These are phyloP conservation scores for Fraxinus nigra DNA, from an alignment of 305 asterid genomes.

Conservation along the genomic window DNA sequence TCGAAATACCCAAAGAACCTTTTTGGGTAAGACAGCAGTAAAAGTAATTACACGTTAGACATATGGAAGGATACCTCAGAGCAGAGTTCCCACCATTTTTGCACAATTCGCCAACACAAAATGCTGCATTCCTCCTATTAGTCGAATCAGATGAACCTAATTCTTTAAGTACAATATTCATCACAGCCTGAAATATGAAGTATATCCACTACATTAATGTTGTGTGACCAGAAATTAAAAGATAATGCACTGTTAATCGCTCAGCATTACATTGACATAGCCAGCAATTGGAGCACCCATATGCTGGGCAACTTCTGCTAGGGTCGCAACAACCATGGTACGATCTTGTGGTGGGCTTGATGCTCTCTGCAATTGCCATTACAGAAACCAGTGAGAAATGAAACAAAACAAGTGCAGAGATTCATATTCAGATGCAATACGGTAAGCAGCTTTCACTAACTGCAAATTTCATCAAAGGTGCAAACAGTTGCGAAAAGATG, in stretches of 20 bases:
- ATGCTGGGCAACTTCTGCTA: constrained; percentile 99
- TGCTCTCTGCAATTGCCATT: constrained; percentile 59
- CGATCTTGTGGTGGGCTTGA: constrained; percentile 87
- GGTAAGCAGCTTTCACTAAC: constrained; percentile 46
- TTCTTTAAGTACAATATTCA: constrained; percentile 91
- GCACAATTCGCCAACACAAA: constrained; percentile 96
- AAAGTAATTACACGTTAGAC: constrained; percentile 14
- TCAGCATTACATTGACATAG: constrained; percentile 67
- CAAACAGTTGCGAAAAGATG: constrained; percentile 68
- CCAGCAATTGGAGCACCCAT: constrained; percentile 97
- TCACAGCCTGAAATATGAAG: constrained; percentile 61
- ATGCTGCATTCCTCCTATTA: constrained; percentile 96
- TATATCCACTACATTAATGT: constrained; percentile 24
- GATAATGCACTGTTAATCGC: background rate
- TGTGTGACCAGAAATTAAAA: constrained; percentile 2
- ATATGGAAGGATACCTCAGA: constrained; percentile 65
- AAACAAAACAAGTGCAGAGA: constrained; percentile 15
- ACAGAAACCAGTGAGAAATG: constrained; percentile 16
- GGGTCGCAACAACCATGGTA: constrained; percentile 96
- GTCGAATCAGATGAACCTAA: constrained; percentile 78
- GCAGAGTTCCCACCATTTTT: constrained; percentile 85
- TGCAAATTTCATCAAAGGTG: constrained; percentile 88
- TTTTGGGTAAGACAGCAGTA: background rate
- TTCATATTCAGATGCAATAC: constrained; percentile 7
- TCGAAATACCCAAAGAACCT: background rate